Percentiles rank a stretch among this genome's conserved stretches.
Conservation (phyloP, 345 rosid species). For the Brassica cretica region DNA sequence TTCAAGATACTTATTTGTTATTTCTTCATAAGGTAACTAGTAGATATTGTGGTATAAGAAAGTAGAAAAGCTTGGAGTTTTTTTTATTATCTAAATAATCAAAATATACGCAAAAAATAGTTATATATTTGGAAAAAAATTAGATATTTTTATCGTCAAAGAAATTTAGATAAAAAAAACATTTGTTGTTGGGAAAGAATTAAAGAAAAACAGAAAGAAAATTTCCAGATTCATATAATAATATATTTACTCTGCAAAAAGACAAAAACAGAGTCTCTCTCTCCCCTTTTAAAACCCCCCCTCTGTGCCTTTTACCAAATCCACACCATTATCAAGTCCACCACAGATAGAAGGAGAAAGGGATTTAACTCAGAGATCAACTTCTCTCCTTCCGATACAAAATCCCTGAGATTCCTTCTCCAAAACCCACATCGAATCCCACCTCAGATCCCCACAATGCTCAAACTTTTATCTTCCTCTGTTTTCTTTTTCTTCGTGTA, state of each 20-base stretch:
- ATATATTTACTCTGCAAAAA: conserved; percentile 4
- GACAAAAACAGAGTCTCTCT: neutral
- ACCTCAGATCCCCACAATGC: conserved; percentile 25
- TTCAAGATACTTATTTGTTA: no score
- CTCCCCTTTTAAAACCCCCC: conserved; percentile 17
- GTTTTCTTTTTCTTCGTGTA: conserved; percentile 30
- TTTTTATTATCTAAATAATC: no score
- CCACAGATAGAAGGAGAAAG: conserved; percentile 12
- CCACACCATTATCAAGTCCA: conserved; percentile 30
- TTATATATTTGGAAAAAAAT: no score
- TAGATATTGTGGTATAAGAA: neutral
- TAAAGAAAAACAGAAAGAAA: neutral
- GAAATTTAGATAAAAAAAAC: no score
- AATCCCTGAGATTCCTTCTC: conserved; percentile 29
- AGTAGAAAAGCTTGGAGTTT: neutral
- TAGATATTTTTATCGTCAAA: no score
- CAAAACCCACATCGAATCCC: conserved; percentile 22
- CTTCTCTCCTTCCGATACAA: conserved; percentile 13
- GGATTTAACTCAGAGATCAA: conserved; percentile 23
- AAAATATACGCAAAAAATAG: no score
- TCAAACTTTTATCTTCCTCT: conserved; percentile 29
- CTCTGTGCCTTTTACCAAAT: conserved; percentile 28
- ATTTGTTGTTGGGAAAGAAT: no score
- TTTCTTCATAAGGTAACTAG: no score
- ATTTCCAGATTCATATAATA: neutral